These are phyloP conservation scores for Neonectria faginata DNA, from an alignment of 2,329 filamentous ascomycete genomes.

Conservation along the genomic window DNA sequence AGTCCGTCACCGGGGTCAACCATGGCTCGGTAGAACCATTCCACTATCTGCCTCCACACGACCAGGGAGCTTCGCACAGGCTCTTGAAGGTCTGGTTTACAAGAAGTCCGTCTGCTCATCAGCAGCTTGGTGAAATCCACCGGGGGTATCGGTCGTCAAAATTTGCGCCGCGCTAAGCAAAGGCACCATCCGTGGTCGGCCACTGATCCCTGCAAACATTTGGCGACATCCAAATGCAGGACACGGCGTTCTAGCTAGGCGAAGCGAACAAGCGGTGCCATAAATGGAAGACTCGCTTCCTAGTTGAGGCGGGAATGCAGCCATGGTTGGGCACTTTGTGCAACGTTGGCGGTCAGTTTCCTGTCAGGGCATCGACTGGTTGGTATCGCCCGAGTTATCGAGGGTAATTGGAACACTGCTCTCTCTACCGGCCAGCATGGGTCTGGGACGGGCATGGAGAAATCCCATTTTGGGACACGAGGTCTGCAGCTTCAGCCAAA, in stretches of 20 bases:
- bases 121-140: conserved; percentile 15
- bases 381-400: conserved; percentile 27
- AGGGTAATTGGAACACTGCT: conserved; percentile 34
- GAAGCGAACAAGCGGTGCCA: conserved; percentile 9
- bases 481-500: conserved; percentile 43
- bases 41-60: not conserved
- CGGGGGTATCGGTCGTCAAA: conserved; percentile 1
- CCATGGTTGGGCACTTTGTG: conserved; percentile 20
- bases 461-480: conserved; percentile 51
- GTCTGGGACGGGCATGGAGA: conserved; percentile 27
- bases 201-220: conserved; percentile 3
- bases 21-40: conserved; percentile 13
- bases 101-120: conserved; percentile 9
- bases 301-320: conserved; percentile 4
- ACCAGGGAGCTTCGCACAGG: conserved; percentile 8
- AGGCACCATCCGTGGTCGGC: conserved; percentile 1
- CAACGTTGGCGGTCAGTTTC: conserved; percentile 21
- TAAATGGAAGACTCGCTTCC: conserved; percentile 19
- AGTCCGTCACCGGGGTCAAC: not conserved
- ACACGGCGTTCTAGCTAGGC: conserved; percentile 9
- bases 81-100: conserved; percentile 10
- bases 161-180: conserved; percentile 7
- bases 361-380: conserved; percentile 21
- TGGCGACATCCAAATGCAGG: conserved; percentile 12
- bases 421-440: conserved; percentile 25